phyloP scores from a whole-genome alignment of 2,329 filamentous ascomycete species.

The Tolypocladium nubicola region DNA sequence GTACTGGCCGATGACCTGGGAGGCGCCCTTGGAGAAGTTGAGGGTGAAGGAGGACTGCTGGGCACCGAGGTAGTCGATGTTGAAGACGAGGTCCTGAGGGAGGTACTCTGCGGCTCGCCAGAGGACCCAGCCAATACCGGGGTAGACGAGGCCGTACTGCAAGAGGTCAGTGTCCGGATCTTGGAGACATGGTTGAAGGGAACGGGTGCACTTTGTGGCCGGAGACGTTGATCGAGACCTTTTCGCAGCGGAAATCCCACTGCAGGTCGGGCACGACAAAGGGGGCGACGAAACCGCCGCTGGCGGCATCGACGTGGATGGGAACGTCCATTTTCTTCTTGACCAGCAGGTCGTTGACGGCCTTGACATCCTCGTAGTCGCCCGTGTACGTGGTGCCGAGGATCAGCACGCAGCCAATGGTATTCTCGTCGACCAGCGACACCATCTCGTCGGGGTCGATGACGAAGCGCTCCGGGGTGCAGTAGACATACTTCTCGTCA shows the following conservation, averaged over 20 bases:
- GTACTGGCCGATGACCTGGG: constrained; percentile 92
- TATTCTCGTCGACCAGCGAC: constrained; percentile 53
- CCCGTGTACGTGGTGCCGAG: constrained; percentile 91
- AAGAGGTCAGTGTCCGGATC: not conserved
- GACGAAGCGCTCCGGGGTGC: constrained; percentile 49
- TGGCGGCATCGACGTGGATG: constrained; percentile 90
- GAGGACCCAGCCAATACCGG: constrained; percentile 87
- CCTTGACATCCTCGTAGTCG: constrained; percentile 89
- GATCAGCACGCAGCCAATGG: constrained; percentile 86
- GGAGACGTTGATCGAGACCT: constrained; percentile 88
- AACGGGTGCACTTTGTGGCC: constrained; percentile 60
- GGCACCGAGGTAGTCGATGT: constrained; percentile 96
- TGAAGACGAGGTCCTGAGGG: constrained; percentile 90
- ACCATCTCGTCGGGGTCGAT: constrained; percentile 55
- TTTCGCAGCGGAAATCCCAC: constrained; percentile 88
- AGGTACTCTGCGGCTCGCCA: constrained; percentile 79
- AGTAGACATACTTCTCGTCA: constrained; percentile 73
- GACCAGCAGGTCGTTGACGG: constrained; percentile 76
- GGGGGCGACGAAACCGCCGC: constrained; percentile 84
- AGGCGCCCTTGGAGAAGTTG: constrained; percentile 94
- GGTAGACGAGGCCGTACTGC: constrained; percentile 60
- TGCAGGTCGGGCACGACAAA: constrained; percentile 75
- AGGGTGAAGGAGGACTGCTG: constrained; percentile 94
- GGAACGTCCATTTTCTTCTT: constrained; percentile 66
- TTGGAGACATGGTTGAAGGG: constrained; percentile 16